Percentiles rank a stretch among this genome's conserved stretches.
phyloP scores from a whole-genome alignment of 768 basidiomycete species.

The Mrakia hoshinonis region DNA sequence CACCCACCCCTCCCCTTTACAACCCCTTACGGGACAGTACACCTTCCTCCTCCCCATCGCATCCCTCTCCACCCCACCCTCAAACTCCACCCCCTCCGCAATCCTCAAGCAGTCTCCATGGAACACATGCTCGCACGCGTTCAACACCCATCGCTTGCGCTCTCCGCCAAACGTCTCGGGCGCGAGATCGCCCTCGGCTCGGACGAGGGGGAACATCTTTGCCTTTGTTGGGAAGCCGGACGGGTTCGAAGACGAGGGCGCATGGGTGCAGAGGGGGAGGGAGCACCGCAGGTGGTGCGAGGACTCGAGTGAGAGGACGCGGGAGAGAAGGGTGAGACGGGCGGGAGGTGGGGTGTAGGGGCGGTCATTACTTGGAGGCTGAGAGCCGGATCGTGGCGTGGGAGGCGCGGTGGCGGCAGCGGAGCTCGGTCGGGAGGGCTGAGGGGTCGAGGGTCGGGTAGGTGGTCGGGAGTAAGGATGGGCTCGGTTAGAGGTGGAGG shows the following conservation, averaged over 20 bases:
- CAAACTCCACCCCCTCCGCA: background rate
- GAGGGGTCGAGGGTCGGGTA: conserved; percentile 5
- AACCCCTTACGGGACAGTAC: conserved; percentile 18
- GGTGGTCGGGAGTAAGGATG: conserved; percentile 22
- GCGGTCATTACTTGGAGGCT: background rate
- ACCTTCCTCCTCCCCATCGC: conserved; percentile 3
- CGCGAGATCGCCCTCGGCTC: conserved; percentile 8
- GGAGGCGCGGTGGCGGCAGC: background rate
- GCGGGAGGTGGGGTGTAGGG: conserved; percentile 11
- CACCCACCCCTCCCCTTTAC: conserved; percentile 19
- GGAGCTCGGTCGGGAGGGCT: background rate
- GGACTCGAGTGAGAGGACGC: conserved; percentile 15
- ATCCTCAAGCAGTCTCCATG: conserved; percentile 18
- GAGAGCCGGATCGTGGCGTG: background rate
- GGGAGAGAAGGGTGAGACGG: conserved; percentile 26
- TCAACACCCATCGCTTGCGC: background rate
- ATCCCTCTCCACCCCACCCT: background rate
- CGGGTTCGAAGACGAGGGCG: background rate
- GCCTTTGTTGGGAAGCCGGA: background rate
- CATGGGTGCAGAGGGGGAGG: conserved; percentile 14
- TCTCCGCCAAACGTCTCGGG: background rate
- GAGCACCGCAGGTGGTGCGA: conserved; percentile 26
- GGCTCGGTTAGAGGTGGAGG: background rate
- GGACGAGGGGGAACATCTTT: background rate
- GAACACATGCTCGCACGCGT: conserved; percentile 19